Base-by-base conservation (phyloP, 768 basidiomycete genomes). In the Mrakia blollopis region DNA sequence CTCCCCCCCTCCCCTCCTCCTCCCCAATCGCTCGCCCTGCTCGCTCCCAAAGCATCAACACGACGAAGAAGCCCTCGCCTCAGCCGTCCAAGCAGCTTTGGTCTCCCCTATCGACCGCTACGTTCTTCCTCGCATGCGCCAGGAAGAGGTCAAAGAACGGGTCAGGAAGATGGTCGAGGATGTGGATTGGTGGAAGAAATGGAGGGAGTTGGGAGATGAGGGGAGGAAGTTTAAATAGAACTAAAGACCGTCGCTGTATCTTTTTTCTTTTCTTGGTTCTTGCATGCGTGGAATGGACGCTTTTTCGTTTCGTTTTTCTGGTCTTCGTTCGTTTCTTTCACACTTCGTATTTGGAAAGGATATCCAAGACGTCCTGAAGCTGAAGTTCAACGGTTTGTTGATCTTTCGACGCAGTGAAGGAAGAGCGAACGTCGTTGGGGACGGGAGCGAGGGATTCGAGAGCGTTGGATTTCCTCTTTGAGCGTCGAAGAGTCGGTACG, bases 151-250 rank as follows among this genome's bases (percentile, higher is more conserved):
- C 18, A 41, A 52, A 8, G 62, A 77, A 50, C 47, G 76, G 28
- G 76, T 77, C 2, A 65, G 47, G 25, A 67, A 65, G 32, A 65
- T 73, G 30, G 61, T 77, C 47, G 76, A 77, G 61, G 47, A 54
- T 21, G 72, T 77, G 25, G 76, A 77, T 37, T 77, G 76, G 76
- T 77, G 76, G 76, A 65, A 63, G 11, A 77, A 69, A 37, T 77
- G 76, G 76, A 47, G 71, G 25, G 71, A 72, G 28, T 39, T 72
- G 71, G 71, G 71, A 0, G 71, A 71, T 8, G 44, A 71, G 47
- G 69, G 69, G 50, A 71, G 69, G 69, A 52, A 30, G 41, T 47
- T 71, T 9, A 71, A 54, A 14, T 18, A 14, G 47, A 50, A 50
- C 7, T 50, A 14, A 60, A n/a, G 18, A 30, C 57, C 57, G 10